phyloP scores from a whole-genome alignment of 805 yeast species.

The Metschnikowia baotianmanensis region DNA sequence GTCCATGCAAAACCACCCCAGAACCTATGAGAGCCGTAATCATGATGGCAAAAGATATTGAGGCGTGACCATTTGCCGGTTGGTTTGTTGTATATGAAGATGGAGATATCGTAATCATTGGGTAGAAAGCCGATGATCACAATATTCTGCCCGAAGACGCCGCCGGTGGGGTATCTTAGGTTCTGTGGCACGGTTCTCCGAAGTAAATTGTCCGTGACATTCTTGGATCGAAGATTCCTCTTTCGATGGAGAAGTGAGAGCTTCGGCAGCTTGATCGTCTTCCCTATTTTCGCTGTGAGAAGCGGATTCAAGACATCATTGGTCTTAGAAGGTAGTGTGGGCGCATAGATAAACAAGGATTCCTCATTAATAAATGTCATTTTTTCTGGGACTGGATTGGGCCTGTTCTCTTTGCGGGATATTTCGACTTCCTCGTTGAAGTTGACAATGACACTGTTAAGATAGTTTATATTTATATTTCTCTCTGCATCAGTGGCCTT shows the following conservation, averaged over 20 bases:
- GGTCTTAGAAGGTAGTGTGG: slow-evolving; percentile 19
- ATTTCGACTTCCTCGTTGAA: slow-evolving; percentile 26
- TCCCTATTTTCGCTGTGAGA: slow-evolving; percentile 34
- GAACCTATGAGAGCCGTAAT: slow-evolving; percentile 53
- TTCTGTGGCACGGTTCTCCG: slow-evolving; percentile 42
- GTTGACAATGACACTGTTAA: slow-evolving; percentile 33
- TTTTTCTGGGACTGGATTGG: neutral
- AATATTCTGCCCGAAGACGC: slow-evolving; percentile 62
- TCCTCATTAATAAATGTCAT: slow-evolving; percentile 16
- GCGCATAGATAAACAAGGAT: slow-evolving; percentile 35
- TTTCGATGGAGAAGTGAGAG: slow-evolving; percentile 32
- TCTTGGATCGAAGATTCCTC: slow-evolving; percentile 4
- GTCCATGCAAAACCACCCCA: slow-evolving; percentile 74
- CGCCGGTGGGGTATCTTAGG: slow-evolving; percentile 57
- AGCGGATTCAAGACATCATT: slow-evolving; percentile 29
- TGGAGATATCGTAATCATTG: slow-evolving; percentile 44
- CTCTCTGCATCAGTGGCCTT: slow-evolving; percentile 4
- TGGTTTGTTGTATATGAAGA: slow-evolving; percentile 50
- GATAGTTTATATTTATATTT: slow-evolving; percentile 30
- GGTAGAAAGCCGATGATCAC: slow-evolving; percentile 60
- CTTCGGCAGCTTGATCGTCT: slow-evolving; percentile 30
- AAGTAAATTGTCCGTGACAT: slow-evolving; percentile 4
- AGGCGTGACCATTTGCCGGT: slow-evolving; percentile 65
- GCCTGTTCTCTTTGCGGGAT: neutral
- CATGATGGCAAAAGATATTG: slow-evolving; percentile 51